Conservation (phyloP, 2,329 filamentous ascomycete genomes). For the Dactylonectria estremocensis region DNA sequence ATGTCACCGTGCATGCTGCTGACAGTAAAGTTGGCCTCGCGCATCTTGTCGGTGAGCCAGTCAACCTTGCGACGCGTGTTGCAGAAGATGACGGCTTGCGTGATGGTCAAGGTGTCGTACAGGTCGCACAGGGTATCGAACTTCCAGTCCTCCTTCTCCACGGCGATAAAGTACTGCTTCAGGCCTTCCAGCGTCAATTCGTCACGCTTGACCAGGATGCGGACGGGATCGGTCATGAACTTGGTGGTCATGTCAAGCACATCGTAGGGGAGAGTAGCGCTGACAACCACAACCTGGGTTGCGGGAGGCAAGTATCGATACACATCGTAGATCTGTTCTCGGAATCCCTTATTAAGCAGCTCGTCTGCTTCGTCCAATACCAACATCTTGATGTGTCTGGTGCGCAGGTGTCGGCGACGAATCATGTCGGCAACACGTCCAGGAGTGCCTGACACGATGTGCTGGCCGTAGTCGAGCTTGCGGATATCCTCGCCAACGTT, state of each 20-base stretch:
- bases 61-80: slow-evolving; percentile 99
- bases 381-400: slow-evolving; percentile 76
- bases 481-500: slow-evolving; percentile 98
- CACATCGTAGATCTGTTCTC: slow-evolving; percentile 99
- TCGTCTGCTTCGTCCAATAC: slow-evolving; percentile 75
- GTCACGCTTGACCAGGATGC: slow-evolving; percentile 98
- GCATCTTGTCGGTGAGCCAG: slow-evolving; percentile 99
- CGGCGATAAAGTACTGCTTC: slow-evolving; percentile 99
- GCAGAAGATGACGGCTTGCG: slow-evolving; percentile 99
- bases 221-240: slow-evolving; percentile 98
- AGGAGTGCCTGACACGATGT: slow-evolving; percentile 98
- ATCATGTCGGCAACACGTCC: slow-evolving; percentile 86
- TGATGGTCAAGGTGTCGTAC: slow-evolving; percentile 98
- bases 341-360: slow-evolving; percentile 91
- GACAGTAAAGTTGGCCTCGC: slow-evolving; percentile 98
- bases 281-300: slow-evolving; percentile 98
- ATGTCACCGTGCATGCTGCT: slow-evolving; percentile 99
- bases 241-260: slow-evolving; percentile 99
- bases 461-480: slow-evolving; percentile 97
- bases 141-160: slow-evolving; percentile 99
- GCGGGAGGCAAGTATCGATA: slow-evolving; percentile 97
- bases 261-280: slow-evolving; percentile 96
- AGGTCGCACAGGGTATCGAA: slow-evolving; percentile 98
- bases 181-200: slow-evolving; percentile 97
- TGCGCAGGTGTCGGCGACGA: slow-evolving; percentile 69